These are phyloP conservation scores for Naganishia sp. DNA, from an alignment of 1,284 basidiomycete species.

Conservation along the genomic window DNA sequence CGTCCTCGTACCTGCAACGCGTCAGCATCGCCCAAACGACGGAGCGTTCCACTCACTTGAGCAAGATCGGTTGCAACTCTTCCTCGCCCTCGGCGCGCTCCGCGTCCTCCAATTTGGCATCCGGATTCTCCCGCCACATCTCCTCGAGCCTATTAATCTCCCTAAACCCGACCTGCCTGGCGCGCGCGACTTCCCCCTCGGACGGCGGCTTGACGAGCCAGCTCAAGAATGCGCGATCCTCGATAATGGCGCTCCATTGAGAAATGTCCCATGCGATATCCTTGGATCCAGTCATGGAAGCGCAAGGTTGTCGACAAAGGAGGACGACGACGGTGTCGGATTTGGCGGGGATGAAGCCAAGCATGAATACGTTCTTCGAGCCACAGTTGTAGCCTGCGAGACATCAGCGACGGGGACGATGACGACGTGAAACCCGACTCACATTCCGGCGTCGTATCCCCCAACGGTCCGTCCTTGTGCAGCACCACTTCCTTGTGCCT, in stretches of 20 bases:
- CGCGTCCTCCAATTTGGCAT: slow-evolving; percentile 91
- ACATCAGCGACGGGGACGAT: slow-evolving; percentile 35
- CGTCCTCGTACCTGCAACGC: slow-evolving; percentile 79
- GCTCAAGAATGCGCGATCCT: slow-evolving; percentile 95
- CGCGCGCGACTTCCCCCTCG: slow-evolving; percentile 91
- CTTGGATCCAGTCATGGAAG: slow-evolving; percentile 80
- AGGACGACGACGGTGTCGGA: slow-evolving; percentile 98
- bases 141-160: slow-evolving; percentile 98
- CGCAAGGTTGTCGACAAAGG: slow-evolving; percentile 98
- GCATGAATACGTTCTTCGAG: slow-evolving; percentile 99
- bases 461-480: slow-evolving; percentile 90
- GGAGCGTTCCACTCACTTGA: slow-evolving; percentile 57
- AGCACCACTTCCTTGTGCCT: slow-evolving; percentile 99
- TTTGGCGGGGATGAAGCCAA: slow-evolving; percentile 99
- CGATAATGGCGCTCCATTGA: slow-evolving; percentile 97
- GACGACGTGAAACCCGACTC: slow-evolving; percentile 26
- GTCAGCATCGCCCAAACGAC: background rate
- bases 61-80: slow-evolving; percentile 86
- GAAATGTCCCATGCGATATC: slow-evolving; percentile 98
- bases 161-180: slow-evolving; percentile 91
- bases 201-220: slow-evolving; percentile 98
- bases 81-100: slow-evolving; percentile 96
- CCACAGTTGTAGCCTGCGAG: slow-evolving; percentile 82
- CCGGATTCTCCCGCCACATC: slow-evolving; percentile 94
- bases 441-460: slow-evolving; percentile 96